Evolutionary conservation across 2,329 filamentous ascomycete genomes (phyloP), one percentile per base, ranked within the genome.

Genomic region (Phaeoacremonium minimum): DNA sequence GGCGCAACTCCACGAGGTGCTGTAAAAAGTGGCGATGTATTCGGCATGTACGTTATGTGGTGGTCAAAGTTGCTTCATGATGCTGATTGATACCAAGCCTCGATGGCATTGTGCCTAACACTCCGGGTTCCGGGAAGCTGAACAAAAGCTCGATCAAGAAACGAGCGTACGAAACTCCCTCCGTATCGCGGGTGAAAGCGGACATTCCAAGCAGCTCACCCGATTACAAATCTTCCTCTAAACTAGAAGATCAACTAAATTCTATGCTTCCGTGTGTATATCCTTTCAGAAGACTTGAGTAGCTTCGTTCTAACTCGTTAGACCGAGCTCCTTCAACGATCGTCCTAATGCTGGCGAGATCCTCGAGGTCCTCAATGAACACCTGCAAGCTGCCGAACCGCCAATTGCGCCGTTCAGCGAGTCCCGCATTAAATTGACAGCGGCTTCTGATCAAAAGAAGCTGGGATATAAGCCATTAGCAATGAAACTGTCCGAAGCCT

Each of bases 401-500:
- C 86, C 85, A 3, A 74, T 86, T 16, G 81, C 83, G 19, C 83
- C 85, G 1, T 87, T 80, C 46, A 57, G 79, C 9, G 86, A 93
- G 57, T 56, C 87, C 13, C 84, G 93, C 34, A 80, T 97, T 57
- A 90, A 86, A 55, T 73, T 95, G 15, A 90, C 83, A 6, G 86
- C 88, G 4, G 86, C 87, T 41, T 91, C 88, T 2, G 91, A 97
- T 56, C 75, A 88, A 52, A 89, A 90, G 57, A 96, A 95, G 57
- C 83, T 96, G 48, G 80, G 72, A 1, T 98, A 97, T 63, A 93
- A 90, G 55, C 87, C 89, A 3, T 83, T 97, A 71, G 85, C 87
- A 3, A 95, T 97, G 89, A 95, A 95, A 53, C 72, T 93, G 6
- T 90, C 87, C 5, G 90, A 96, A 57, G 82, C 88, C 0, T 95